Conservation (phyloP, 2,329 filamentous ascomycete species). For the Pleomassaria siparia region DNA sequence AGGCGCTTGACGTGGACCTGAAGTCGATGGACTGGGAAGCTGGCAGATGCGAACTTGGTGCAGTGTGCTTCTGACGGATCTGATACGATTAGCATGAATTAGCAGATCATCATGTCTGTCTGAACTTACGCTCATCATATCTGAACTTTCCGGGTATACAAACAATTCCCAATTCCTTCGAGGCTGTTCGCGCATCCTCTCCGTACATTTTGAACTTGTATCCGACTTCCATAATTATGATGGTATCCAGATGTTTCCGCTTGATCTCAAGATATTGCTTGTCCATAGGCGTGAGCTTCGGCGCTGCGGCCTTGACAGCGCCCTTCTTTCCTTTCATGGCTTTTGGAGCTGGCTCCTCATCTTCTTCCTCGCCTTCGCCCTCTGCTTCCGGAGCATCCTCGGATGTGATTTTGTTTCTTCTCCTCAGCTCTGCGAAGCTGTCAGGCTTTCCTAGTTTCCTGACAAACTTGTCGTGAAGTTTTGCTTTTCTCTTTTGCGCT, state of each 20-base stretch:
- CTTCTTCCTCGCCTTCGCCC: conserved; percentile 58
- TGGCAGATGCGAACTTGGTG: conserved; percentile 89
- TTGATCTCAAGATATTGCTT: conserved; percentile 94
- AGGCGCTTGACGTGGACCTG: conserved; percentile 93
- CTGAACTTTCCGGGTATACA: conserved; percentile 95
- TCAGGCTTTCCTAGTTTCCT: conserved; percentile 87
- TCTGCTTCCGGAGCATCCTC: conserved; percentile 57
- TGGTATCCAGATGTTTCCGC: conserved; percentile 80
- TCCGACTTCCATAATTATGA: conserved; percentile 91
- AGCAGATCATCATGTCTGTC: neutral
- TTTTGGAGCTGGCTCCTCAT: conserved; percentile 54
- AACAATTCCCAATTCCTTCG: conserved; percentile 89
- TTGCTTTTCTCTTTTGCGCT: conserved; percentile 63
- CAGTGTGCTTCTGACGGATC: conserved; percentile 79
- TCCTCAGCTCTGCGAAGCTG: conserved; percentile 69
- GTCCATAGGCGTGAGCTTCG: conserved; percentile 92
- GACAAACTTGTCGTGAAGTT: conserved; percentile 81
- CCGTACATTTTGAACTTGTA: conserved; percentile 99
- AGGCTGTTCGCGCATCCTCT: conserved; percentile 85
- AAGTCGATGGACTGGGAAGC: conserved; percentile 87
- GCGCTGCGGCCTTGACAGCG: conserved; percentile 68
- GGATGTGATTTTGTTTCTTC: conserved; percentile 57
- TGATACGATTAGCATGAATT: neutral
- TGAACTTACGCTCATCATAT: conserved; percentile 77
- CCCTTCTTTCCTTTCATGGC: conserved; percentile 52